phyloP scores from a whole-genome alignment of 2,329 filamentous ascomycete species.

The Cladobotryum mycophilum region DNA sequence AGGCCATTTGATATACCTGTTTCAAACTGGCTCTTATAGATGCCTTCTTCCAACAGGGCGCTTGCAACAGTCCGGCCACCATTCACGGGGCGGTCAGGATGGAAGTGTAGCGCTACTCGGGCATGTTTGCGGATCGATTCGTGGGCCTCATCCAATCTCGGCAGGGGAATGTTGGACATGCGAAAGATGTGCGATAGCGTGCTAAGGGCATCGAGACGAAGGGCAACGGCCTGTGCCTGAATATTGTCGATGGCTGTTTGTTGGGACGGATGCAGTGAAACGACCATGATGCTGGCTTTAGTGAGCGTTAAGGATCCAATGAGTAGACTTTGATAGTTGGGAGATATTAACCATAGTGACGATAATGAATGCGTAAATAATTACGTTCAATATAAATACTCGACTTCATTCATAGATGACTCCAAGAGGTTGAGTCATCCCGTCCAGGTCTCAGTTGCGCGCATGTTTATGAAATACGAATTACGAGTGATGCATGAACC shows the following conservation, averaged over 20 bases:
- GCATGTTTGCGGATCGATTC: constrained; percentile 7
- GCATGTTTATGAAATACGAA: no score
- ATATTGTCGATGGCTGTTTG: constrained; percentile 5
- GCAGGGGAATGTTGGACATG: constrained; percentile 6
- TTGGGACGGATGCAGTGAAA: constrained; percentile 3
- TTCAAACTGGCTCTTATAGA: constrained; percentile 16
- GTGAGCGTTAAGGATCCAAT: background rate
- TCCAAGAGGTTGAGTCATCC: no score
- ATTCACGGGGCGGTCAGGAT: constrained; percentile 15
- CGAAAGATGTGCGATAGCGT: constrained; percentile 3
- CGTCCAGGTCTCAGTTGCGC: no score
- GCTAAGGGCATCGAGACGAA: background rate
- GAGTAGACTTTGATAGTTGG: no score
- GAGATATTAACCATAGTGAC: no score
- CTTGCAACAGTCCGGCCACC: constrained; percentile 9
- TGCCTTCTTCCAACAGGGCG: constrained; percentile 11
- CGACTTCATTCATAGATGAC: no score
- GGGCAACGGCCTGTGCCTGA: background rate
- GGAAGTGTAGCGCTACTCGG: constrained; percentile 16
- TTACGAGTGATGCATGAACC: no score
- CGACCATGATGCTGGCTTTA: no score
- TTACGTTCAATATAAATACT: no score
- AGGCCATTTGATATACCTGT: constrained; percentile 18
- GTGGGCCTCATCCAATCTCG: background rate
- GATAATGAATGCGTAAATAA: no score